Evolutionary conservation across 2,329 filamentous ascomycete species (phyloP).

Genomic region (Hymenoscyphus infarciens): DNA sequence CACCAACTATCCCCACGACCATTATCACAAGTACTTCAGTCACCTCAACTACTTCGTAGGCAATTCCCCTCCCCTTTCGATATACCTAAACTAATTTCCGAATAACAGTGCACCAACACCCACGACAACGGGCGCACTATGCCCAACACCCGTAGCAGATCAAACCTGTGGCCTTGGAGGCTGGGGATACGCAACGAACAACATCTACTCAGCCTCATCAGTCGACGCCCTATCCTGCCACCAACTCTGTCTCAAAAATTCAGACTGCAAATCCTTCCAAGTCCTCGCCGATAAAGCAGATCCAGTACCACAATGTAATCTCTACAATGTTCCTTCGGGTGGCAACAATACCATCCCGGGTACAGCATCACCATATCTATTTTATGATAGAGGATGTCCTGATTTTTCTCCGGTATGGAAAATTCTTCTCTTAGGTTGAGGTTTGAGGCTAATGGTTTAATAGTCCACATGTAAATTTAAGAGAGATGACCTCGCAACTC

Average conservation of each 20-base stretch:
- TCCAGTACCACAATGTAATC: constrained; percentile 15
- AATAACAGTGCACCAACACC: neutral
- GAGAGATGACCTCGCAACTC: neutral
- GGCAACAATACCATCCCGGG: constrained; percentile 14
- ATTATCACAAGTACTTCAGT: neutral
- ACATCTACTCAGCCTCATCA: constrained; percentile 16
- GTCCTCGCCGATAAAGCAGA: constrained; percentile 12
- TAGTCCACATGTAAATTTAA: constrained; percentile 7
- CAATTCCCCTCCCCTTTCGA: neutral
- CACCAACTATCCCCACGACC: neutral
- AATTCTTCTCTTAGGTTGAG: neutral
- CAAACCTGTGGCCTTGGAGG: constrained; percentile 17
- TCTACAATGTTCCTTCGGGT: constrained; percentile 15
- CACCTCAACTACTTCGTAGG: constrained; percentile 3
- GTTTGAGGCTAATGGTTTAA: neutral
- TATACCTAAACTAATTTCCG: neutral
- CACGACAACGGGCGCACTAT: constrained; percentile 5
- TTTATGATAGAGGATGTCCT: constrained; percentile 19
- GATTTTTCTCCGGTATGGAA: constrained; percentile 17
- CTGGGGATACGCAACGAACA: constrained; percentile 23
- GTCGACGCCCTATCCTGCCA: constrained; percentile 17
- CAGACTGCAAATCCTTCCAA: constrained; percentile 20
- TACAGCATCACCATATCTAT: constrained; percentile 15
- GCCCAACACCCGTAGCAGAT: constrained; percentile 14
- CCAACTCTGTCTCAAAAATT: constrained; percentile 19